Evolutionary conservation across 129 eudicot species (phyloP), one percentile per base, ranked within the genome.

Genomic region (Ambrosia trifida): DNA sequence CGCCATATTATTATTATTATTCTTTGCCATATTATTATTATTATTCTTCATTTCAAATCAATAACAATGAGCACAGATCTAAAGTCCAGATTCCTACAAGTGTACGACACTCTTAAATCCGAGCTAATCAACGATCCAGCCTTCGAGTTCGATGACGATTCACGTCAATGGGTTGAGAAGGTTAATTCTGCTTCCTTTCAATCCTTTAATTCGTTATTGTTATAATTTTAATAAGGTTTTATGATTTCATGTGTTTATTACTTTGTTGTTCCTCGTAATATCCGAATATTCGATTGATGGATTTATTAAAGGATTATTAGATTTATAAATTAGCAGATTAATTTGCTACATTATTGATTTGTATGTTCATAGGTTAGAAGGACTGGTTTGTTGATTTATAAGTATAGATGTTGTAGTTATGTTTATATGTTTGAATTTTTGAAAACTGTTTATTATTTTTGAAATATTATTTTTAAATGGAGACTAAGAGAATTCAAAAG

Each of bases 161-260:
- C 97, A 50, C 96, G 96, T 57, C 90, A 85, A 64, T 91, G 97
- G 97, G 82, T 91, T 17, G 90, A 91, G 3, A 74, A 86, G 95
- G 97, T 91, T 78, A 28, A 43, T 41, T 53, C 46, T 60, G 64
- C 64, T 14, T 28, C 67, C 3, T 70, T 18, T 63, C 5, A 16
- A 30, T 76, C 44, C 0, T 44, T 17, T 24, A 0, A 4, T 5
- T 70, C 14, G 18, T 36, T 28, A 9, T 28, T 63, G 50, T 61
- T 56, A 35, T 50, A 60, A 19, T 51, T 17, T 47, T 20, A 2
- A 9, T 57, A 1, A 8, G 50, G 2, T n/a, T 59, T 54, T 49
- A 28, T 28, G 62, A 9, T 49, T 60, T 43, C 13, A 14, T 14
- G 33, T 41, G 46, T 36, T 68, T 33, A 40, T 58, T 5, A 60